Evolutionary conservation across 306 rosid species (phyloP).

Genomic region (Dryas drummondii): DNA sequence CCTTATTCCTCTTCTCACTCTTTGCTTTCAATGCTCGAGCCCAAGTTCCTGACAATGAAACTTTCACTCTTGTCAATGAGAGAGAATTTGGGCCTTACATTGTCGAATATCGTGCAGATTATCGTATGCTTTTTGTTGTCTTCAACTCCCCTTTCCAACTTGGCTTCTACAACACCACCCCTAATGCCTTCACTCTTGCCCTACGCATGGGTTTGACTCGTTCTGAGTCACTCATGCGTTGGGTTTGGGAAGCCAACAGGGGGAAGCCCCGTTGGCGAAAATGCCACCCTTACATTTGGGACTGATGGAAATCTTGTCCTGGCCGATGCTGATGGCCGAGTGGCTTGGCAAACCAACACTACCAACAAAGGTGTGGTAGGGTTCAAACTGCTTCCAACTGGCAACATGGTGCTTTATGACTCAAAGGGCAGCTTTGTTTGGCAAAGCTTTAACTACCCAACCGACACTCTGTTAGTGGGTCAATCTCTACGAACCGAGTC

Average conservation of each 20-base stretch:
- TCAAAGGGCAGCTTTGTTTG: conserved; percentile 39
- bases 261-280: conserved; percentile 45
- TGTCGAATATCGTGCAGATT: conserved; percentile 42
- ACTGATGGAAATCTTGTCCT: conserved; percentile 54
- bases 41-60: conserved; percentile 42
- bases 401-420: conserved; percentile 54
- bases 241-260: conserved; percentile 75
- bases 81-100: conserved; percentile 52
- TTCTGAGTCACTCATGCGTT: conserved; percentile 40
- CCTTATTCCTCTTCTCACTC: conserved; percentile 26
- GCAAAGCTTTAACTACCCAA: conserved; percentile 74
- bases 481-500: conserved; percentile 41
- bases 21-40: conserved; percentile 27
- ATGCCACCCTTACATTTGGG: conserved; percentile 50
- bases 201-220: conserved; percentile 47
- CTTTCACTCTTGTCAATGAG: conserved; percentile 34
- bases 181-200: conserved; percentile 57
- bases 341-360: conserved; percentile 62
- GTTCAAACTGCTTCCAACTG: conserved; percentile 46
- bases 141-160: conserved; percentile 49
- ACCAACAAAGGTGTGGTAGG: conserved; percentile 53
- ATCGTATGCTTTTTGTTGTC: conserved; percentile 31
- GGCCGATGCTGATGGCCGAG: conserved; percentile 44
- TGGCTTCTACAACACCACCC: conserved; percentile 62
- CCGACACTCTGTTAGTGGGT: conserved; percentile 59